phyloP scores from a whole-genome alignment of 768 basidiomycete genomes.

The Mrakia gelida region DNA sequence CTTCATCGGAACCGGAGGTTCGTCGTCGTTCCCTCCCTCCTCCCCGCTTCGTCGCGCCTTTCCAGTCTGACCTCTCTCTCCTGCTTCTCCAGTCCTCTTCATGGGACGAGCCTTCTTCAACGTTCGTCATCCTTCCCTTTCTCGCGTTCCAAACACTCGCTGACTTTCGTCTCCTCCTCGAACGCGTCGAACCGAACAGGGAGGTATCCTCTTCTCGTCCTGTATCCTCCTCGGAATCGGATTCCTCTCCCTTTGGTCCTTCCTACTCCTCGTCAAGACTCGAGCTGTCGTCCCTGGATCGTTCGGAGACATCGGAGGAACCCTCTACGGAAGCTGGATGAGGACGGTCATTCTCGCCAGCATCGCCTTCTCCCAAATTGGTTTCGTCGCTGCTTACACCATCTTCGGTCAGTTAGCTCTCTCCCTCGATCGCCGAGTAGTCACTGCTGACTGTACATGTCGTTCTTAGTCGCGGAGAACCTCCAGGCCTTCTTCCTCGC shows the following conservation, averaged over 20 bases:
- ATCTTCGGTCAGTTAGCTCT: not conserved
- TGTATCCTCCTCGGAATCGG: slow-evolving; percentile 76
- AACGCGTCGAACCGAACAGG: slow-evolving; percentile 40
- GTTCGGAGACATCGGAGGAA: slow-evolving; percentile 79
- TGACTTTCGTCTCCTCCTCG: not conserved
- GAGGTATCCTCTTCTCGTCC: slow-evolving; percentile 83
- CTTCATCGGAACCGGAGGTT: slow-evolving; percentile 29
- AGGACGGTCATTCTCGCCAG: slow-evolving; percentile 79
- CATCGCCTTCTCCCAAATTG: slow-evolving; percentile 71
- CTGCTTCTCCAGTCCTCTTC: slow-evolving; percentile 60
- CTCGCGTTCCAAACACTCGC: not conserved
- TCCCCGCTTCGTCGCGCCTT: too few relatives aligned
- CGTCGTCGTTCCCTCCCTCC: too few relatives aligned
- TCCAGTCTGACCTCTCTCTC: too few relatives aligned
- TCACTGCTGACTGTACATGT: too few relatives aligned
- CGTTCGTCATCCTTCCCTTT: not conserved
- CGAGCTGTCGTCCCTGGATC: slow-evolving; percentile 69
- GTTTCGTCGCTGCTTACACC: slow-evolving; percentile 40
- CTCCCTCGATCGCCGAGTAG: too few relatives aligned
- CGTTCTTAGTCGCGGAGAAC: slow-evolving; percentile 87
- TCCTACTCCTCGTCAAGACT: slow-evolving; percentile 80
- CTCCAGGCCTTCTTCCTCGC: slow-evolving; percentile 77
- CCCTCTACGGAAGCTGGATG: slow-evolving; percentile 89
- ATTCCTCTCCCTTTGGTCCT: slow-evolving; percentile 81
- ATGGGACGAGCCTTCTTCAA: slow-evolving; percentile 95